phyloP scores from a whole-genome alignment of 2,329 filamentous ascomycete species.

The Aspergillus pseudonomiae region DNA sequence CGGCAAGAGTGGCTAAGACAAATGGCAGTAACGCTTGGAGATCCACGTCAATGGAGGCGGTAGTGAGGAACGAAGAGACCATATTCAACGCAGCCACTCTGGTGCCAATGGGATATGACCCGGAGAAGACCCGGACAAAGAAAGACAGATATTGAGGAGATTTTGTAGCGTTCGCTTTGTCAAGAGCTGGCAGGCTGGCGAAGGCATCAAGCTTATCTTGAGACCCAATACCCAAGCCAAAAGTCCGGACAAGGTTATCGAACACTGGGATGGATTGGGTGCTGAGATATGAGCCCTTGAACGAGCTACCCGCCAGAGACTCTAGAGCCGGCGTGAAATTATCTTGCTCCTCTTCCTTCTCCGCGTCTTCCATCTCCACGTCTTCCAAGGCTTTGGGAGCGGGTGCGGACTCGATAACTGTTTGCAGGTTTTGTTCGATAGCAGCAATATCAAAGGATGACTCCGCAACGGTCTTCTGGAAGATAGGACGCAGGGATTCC shows the following conservation, averaged over 20 bases:
- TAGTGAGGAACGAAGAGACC: constrained; percentile 59
- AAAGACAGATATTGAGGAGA: constrained; percentile 74
- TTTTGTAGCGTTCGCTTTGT: constrained; percentile 51
- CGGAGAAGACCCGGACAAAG: constrained; percentile 74
- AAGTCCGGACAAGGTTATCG: constrained; percentile 41
- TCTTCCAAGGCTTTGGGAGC: constrained; percentile 56
- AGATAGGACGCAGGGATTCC: constrained; percentile 62
- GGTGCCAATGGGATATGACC: constrained; percentile 68
- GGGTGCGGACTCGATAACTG: constrained; percentile 64
- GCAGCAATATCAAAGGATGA: constrained; percentile 72
- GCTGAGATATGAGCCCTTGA: constrained; percentile 43
- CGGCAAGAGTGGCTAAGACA: constrained; percentile 71
- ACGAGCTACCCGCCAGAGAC: constrained; percentile 30
- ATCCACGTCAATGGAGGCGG: constrained; percentile 58
- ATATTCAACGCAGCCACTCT: constrained; percentile 70
- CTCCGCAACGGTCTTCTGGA: constrained; percentile 68
- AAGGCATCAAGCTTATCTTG: constrained; percentile 38
- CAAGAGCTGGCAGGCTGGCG: constrained; percentile 41
- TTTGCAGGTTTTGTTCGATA: constrained; percentile 74
- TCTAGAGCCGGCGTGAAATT: constrained; percentile 37
- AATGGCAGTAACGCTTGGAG: constrained; percentile 85
- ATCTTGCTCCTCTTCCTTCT: constrained; percentile 30
- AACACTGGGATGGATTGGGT: constrained; percentile 38
- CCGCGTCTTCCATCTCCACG: constrained; percentile 52
- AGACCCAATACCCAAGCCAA: constrained; percentile 37